phyloP scores from a whole-genome alignment of 352 stramenopile species.

The Phytophthora fragariaefolia region DNA sequence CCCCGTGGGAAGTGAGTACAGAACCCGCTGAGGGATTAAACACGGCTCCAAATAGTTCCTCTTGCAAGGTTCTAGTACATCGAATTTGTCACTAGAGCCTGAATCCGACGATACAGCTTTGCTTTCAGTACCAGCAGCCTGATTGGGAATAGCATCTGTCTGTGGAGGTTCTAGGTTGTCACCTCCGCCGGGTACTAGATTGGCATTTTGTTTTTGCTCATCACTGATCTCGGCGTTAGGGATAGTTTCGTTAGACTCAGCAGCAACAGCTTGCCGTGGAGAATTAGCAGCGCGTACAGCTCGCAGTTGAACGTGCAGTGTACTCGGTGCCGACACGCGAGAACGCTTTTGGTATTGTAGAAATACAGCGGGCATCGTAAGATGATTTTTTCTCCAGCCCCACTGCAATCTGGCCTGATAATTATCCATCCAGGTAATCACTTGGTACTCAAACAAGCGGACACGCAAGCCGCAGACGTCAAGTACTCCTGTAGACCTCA shows the following conservation, averaged over 20 bases:
- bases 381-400: slow-evolving; percentile 43
- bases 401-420: slow-evolving; percentile 64
- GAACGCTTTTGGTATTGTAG: slow-evolving; percentile 69
- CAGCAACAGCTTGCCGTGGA: slow-evolving; percentile 5
- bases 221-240: not conserved
- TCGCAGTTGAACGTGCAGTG: slow-evolving; percentile 48
- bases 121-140: not conserved
- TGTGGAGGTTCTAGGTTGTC: slow-evolving; percentile 27
- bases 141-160: not conserved
- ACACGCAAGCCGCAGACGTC: slow-evolving; percentile 42
- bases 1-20: slow-evolving; percentile 60
- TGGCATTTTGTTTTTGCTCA: slow-evolving; percentile 1
- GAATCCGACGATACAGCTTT: slow-evolving; percentile 1
- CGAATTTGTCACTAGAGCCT: slow-evolving; percentile 17
- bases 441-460: slow-evolving; percentile 64
- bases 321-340: slow-evolving; percentile 35
- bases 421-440: slow-evolving; percentile 67
- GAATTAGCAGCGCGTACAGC: slow-evolving; percentile 15
- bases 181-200: not conserved
- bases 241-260: slow-evolving; percentile 1
- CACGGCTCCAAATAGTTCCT: slow-evolving; percentile 49
- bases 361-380: slow-evolving; percentile 54
- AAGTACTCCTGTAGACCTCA: slow-evolving; percentile 4
- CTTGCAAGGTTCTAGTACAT: slow-evolving; percentile 38
- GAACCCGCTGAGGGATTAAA: slow-evolving; percentile 60